phyloP scores from a whole-genome alignment of 2,329 filamentous ascomycete genomes.

The Coleophoma eucalyptorum region DNA sequence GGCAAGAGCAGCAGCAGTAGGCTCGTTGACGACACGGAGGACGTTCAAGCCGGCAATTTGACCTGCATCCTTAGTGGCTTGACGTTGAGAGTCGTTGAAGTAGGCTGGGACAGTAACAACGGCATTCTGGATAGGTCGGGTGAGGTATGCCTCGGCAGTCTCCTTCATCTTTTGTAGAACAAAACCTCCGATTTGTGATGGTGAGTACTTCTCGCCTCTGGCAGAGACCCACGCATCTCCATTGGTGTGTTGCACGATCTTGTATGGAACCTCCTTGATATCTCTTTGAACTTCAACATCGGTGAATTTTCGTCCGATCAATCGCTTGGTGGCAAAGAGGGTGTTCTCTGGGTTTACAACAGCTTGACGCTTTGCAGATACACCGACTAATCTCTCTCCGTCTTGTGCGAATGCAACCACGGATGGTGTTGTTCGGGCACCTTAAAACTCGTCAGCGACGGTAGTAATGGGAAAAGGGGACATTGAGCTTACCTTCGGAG shows the following conservation, averaged over 20 bases:
- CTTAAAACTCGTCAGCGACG: conserved; percentile 34
- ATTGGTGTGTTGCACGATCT: conserved; percentile 95
- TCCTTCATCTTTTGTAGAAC: conserved; percentile 99
- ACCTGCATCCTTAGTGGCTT: conserved; percentile 97
- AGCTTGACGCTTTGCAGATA: conserved; percentile 95
- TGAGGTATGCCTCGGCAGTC: conserved; percentile 89
- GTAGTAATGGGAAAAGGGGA: not conserved
- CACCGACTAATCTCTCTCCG: conserved; percentile 93
- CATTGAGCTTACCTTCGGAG: conserved; percentile 67
- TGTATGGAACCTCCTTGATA: conserved; percentile 96
- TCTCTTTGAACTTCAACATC: conserved; percentile 93
- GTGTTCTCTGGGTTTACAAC: conserved; percentile 99
- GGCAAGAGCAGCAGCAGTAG: conserved; percentile 89
- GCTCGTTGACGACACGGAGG: conserved; percentile 96
- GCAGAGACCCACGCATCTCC: conserved; percentile 95
- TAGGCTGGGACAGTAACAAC: conserved; percentile 97
- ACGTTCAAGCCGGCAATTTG: conserved; percentile 96
- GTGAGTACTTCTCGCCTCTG: conserved; percentile 92
- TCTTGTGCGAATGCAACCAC: conserved; percentile 95
- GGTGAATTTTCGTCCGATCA: conserved; percentile 96
- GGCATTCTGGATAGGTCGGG: conserved; percentile 89
- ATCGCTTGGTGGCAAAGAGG: conserved; percentile 96
- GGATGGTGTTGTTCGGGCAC: conserved; percentile 87
- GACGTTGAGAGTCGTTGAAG: conserved; percentile 98
- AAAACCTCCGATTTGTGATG: conserved; percentile 97